phyloP scores from a whole-genome alignment of 257 asterid genomes.

The Solanum dulcamara region DNA sequence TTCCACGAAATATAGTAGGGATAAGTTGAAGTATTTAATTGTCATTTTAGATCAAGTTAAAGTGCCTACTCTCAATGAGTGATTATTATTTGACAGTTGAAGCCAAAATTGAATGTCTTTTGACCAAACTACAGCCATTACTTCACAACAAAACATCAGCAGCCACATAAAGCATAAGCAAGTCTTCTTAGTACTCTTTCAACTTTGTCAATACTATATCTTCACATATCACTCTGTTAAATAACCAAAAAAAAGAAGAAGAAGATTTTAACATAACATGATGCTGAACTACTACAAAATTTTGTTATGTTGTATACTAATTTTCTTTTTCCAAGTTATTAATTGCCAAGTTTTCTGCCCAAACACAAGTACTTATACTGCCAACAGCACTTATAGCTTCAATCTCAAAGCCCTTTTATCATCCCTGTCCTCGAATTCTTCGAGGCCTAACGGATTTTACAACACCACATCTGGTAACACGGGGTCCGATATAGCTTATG shows the following conservation, averaged over 20 bases:
- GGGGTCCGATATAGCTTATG: not conserved
- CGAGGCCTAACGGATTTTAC: not conserved
- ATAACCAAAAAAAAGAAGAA: not conserved
- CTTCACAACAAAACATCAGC: not conserved
- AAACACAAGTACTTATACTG: not conserved
- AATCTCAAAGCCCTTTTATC: constrained; percentile 6
- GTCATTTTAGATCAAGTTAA: not conserved
- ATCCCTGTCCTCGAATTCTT: constrained; percentile 1
- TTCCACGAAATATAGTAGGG: not conserved
- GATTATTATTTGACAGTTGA: too few species aligned
- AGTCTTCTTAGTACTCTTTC: not conserved
- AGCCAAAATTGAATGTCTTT: not conserved
- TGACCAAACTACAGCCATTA: not conserved
- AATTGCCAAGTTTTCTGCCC: not conserved
- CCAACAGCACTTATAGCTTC: not conserved
- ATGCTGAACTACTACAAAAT: not conserved
- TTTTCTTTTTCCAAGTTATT: not conserved
- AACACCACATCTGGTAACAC: not conserved
- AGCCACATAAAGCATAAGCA: not conserved
- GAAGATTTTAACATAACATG: not conserved
- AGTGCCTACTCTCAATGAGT: not conserved
- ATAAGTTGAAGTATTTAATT: not conserved
- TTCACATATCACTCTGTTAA: not conserved
- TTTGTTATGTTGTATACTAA: not conserved
- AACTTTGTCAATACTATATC: not conserved